These are phyloP conservation scores for Calonectria fujianensis DNA, from an alignment of 2,329 filamentous ascomycete species.

Conservation along the genomic window DNA sequence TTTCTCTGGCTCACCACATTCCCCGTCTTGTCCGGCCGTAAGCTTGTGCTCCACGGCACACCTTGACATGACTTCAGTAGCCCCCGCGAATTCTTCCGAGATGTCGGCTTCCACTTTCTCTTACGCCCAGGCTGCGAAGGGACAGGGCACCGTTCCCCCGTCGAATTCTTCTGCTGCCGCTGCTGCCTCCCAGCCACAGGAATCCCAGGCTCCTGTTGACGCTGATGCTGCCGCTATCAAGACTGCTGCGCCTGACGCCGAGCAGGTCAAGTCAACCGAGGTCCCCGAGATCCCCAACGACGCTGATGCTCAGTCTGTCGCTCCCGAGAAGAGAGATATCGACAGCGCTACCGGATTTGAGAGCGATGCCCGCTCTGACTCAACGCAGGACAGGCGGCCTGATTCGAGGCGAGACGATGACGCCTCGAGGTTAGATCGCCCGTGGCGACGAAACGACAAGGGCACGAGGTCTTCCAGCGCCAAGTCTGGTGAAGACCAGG, in stretches of 20 bases:
- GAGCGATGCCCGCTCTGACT: slow-evolving; percentile 60
- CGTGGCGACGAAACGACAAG: slow-evolving; percentile 65
- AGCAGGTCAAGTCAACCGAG: slow-evolving; percentile 55
- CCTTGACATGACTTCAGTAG: slow-evolving; percentile 56
- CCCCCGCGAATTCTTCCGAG: slow-evolving; percentile 55
- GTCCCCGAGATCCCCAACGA: slow-evolving; percentile 51
- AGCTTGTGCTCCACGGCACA: slow-evolving; percentile 46
- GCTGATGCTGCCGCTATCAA: slow-evolving; percentile 54
- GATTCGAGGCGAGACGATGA: slow-evolving; percentile 64
- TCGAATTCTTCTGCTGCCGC: slow-evolving; percentile 55
- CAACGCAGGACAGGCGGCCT: slow-evolving; percentile 57
- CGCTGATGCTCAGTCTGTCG: slow-evolving; percentile 48
- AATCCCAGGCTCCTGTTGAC: slow-evolving; percentile 53
- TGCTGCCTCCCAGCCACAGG: slow-evolving; percentile 52
- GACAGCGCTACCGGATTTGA: slow-evolving; percentile 62
- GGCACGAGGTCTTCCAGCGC: slow-evolving; percentile 77
- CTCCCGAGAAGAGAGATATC: slow-evolving; percentile 59
- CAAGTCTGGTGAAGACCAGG: slow-evolving; percentile 78
- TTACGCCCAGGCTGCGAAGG: slow-evolving; percentile 96
- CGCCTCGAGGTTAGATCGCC: slow-evolving; percentile 61
- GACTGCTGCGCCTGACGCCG: slow-evolving; percentile 46
- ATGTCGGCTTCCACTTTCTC: slow-evolving; percentile 84
- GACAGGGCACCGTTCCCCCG: slow-evolving; percentile 70
- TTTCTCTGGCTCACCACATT: slow-evolving; percentile 46
- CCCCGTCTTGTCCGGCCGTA: slow-evolving; percentile 45